Percentiles rank a stretch among this genome's conserved stretches.
Evolutionary conservation across 164 flowering plant genomes (phyloP).

Genomic region (Warburgia ugandensis): DNA sequence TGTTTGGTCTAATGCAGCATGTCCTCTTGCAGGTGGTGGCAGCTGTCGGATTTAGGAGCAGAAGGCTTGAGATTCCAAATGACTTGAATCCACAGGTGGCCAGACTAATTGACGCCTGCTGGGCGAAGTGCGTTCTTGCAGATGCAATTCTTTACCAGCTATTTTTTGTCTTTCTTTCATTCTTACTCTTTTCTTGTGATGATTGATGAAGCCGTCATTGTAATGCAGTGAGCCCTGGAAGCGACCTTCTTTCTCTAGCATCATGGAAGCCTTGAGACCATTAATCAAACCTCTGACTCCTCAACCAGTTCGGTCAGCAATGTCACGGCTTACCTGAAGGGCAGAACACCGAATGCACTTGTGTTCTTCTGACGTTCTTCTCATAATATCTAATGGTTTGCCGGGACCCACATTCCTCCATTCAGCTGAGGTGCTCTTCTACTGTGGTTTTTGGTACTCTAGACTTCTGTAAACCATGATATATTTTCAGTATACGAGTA

Average conservation of each 20-base stretch:
- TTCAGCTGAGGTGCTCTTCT: too few species aligned
- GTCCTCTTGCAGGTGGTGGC: slow-evolving; percentile 64
- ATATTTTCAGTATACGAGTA: too few species aligned
- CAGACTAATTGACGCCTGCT: slow-evolving; percentile 69
- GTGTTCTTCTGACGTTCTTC: too few species aligned
- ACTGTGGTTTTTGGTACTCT: too few species aligned
- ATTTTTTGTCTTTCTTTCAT: not conserved
- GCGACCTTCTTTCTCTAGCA: slow-evolving; percentile 69
- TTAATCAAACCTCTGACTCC: slow-evolving; percentile 47
- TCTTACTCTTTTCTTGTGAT: not conserved
- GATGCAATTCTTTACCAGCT: not conserved
- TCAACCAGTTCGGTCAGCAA: slow-evolving; percentile 34
- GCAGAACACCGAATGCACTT: too few species aligned
- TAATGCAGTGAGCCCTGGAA: slow-evolving; percentile 79
- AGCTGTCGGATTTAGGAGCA: slow-evolving; percentile 77
- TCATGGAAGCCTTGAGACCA: slow-evolving; percentile 64
- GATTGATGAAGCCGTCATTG: not conserved
- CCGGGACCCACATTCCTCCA: too few species aligned
- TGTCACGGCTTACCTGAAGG: slow-evolving; percentile 31
- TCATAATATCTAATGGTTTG: too few species aligned
- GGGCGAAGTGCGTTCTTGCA: slow-evolving; percentile 53
- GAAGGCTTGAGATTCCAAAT: slow-evolving; percentile 77
- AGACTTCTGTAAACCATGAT: too few species aligned
- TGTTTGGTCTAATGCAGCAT: not conserved
- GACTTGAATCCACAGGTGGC: slow-evolving; percentile 66